phyloP scores from a whole-genome alignment of 208 protist species.

The Endotrypanum monterogeii region DNA sequence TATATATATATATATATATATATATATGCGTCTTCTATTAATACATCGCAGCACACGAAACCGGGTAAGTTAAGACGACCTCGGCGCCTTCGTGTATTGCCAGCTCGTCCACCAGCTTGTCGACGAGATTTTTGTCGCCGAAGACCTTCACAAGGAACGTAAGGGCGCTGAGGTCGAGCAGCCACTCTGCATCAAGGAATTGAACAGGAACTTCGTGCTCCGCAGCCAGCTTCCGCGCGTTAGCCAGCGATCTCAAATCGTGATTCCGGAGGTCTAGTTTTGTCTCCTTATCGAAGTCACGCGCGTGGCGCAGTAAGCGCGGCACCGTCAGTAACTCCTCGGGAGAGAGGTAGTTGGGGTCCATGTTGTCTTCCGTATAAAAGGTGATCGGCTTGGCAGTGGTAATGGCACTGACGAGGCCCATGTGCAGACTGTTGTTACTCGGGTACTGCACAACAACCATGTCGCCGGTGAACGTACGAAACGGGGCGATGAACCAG shows the following conservation, averaged over 20 bases:
- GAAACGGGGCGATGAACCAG: conserved; percentile 88
- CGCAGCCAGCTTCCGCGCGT: conserved; percentile 54
- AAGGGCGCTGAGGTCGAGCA: conserved; percentile 77
- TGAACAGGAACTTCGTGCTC: conserved; percentile 53
- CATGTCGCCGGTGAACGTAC: conserved; percentile 71
- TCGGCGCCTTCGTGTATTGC: conserved; percentile 71
- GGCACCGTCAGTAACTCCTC: conserved; percentile 57
- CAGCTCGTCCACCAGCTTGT: conserved; percentile 77
- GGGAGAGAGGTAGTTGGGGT: conserved; percentile 62
- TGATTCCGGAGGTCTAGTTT: conserved; percentile 70
- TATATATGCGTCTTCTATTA: neutral
- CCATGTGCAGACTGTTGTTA: conserved; percentile 70
- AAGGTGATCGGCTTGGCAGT: conserved; percentile 76
- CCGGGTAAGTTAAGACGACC: conserved; percentile 85
- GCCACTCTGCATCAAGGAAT: conserved; percentile 86
- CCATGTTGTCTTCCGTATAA: conserved; percentile 56
- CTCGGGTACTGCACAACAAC: conserved; percentile 84
- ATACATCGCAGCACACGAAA: conserved; percentile 19
- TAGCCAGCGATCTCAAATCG: conserved; percentile 63
- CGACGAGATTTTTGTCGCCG: conserved; percentile 43
- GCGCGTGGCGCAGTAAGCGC: conserved; percentile 79
- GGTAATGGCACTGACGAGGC: conserved; percentile 72
- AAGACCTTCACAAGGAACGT: conserved; percentile 85
- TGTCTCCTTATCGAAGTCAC: conserved; percentile 76
- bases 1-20: too few relatives aligned